These are phyloP conservation scores for Yamadazyma scolyti DNA, from an alignment of 805 yeast genomes.

Conservation along the genomic window DNA sequence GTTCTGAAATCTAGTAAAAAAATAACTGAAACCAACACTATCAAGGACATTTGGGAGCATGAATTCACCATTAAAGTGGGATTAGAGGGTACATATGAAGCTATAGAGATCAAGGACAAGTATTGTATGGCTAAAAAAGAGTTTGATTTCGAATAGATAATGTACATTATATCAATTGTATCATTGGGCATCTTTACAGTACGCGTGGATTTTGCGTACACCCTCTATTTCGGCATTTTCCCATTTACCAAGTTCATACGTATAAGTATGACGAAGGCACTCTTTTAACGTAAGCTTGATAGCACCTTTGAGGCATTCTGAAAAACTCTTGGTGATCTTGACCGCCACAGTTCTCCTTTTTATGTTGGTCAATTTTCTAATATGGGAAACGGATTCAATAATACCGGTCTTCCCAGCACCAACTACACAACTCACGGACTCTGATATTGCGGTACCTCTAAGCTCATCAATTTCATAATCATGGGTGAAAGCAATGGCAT, in stretches of 20 bases:
- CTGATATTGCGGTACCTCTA: not conserved
- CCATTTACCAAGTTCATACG: conserved; percentile 12
- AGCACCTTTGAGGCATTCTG: conserved; percentile 1
- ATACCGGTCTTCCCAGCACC: conserved; percentile 2
- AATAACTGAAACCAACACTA: conserved; percentile 20
- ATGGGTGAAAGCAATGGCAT: too few species aligned
- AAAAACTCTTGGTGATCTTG: not conserved
- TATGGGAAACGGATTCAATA: not conserved
- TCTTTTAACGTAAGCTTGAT: not conserved
- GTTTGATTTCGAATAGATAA: conserved; percentile 2
- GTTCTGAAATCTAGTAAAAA: conserved; percentile 15
- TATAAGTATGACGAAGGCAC: not conserved
- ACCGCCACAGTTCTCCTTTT: conserved; percentile 2
- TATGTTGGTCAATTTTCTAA: conserved; percentile 1
- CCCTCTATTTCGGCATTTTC: conserved; percentile 4
- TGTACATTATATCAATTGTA: conserved; percentile 1
- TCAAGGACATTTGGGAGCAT: conserved; percentile 67
- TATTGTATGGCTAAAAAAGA: conserved; percentile 48
- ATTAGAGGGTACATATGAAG: conserved; percentile 91
- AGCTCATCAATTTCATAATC: conserved; percentile 1
- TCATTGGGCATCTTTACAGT: not conserved
- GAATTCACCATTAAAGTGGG: conserved; percentile 73
- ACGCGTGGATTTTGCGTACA: conserved; percentile 1
- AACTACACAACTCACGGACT: conserved; percentile 4
- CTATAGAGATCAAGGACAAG: conserved; percentile 82